Evolutionary conservation across 2,329 filamentous ascomycete genomes (phyloP).

Genomic region (Daldinia sp.): DNA sequence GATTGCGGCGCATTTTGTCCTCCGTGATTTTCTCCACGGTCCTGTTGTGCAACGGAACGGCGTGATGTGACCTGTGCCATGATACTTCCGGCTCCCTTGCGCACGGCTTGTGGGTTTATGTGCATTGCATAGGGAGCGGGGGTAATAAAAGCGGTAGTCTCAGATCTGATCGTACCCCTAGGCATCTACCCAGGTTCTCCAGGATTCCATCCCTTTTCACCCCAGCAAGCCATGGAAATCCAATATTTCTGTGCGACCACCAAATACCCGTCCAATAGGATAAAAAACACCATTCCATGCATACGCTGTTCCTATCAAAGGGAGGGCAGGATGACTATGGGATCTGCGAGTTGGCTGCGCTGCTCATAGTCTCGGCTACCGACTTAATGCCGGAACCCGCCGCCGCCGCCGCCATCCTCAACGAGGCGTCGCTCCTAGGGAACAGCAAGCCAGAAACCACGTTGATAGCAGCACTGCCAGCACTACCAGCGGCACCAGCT

Average conservation of each 20-base stretch:
- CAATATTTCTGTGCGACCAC: neutral
- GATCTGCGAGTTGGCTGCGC: slow-evolving; percentile 33
- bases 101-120: neutral
- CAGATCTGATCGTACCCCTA: slow-evolving; percentile 4
- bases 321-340: slow-evolving; percentile 9
- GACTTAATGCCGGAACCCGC: slow-evolving; percentile 28
- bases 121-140: neutral
- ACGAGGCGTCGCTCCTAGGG: slow-evolving; percentile 15
- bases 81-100: neutral
- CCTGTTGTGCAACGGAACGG: neutral
- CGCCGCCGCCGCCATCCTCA: slow-evolving; percentile 12
- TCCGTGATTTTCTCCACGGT: neutral
- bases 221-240: neutral
- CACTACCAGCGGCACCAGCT: neutral
- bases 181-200: neutral
- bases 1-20: neutral
- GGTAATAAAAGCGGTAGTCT: neutral
- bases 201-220: neutral
- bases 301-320: neutral
- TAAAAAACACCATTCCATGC: neutral
- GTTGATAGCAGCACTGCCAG: neutral
- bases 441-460: slow-evolving; percentile 19
- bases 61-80: neutral
- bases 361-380: slow-evolving; percentile 35
- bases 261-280: neutral